These are phyloP conservation scores for Dichotomocladium elegans DNA, from an alignment of 371 early-diverging fungal genomes.

Conservation along the genomic window DNA sequence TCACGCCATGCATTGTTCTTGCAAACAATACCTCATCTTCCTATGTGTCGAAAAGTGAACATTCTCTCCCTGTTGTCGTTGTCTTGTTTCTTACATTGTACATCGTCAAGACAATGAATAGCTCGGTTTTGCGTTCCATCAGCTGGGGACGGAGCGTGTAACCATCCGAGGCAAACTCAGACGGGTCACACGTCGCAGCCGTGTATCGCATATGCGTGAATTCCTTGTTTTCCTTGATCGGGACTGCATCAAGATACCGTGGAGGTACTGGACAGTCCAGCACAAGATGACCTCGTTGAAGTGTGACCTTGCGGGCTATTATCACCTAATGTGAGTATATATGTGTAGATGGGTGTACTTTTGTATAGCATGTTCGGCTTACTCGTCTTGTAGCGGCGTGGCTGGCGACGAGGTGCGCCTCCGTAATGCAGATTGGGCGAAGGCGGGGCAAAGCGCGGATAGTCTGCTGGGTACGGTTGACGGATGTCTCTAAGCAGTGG, in stretches of 20 bases:
- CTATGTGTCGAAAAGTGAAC: slow-evolving; percentile 19
- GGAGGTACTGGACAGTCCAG: slow-evolving; percentile 75
- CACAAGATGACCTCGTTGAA: slow-evolving; percentile 74
- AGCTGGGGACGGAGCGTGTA: slow-evolving; percentile 83
- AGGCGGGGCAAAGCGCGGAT: slow-evolving; percentile 11
- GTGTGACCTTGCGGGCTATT: slow-evolving; percentile 52
- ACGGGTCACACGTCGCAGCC: slow-evolving; percentile 83
- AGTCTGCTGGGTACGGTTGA: too few species aligned
- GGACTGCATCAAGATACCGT: slow-evolving; percentile 53
- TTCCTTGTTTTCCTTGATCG: slow-evolving; percentile 61
- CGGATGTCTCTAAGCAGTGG: slow-evolving; percentile 22
- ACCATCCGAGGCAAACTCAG: slow-evolving; percentile 66
- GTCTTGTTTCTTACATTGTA: slow-evolving; percentile 57
- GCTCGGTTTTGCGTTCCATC: slow-evolving; percentile 73
- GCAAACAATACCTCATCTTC: slow-evolving; percentile 89
- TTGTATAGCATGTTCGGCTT: slow-evolving; percentile 9
- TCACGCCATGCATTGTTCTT: slow-evolving; percentile 85
- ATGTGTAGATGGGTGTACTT: not conserved
- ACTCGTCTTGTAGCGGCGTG: slow-evolving; percentile 60
- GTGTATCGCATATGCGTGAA: slow-evolving; percentile 85
- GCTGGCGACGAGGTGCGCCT: slow-evolving; percentile 50
- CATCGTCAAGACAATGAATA: slow-evolving; percentile 87
- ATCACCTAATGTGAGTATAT: not conserved
- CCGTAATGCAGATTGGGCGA: slow-evolving; percentile 47
- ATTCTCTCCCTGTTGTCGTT: not conserved